A percentile compares a stretch with the other conserved stretches of the same genome.
Evolutionary conservation across 345 rosid genomes (phyloP).

Genomic region (Boechera stricta): DNA sequence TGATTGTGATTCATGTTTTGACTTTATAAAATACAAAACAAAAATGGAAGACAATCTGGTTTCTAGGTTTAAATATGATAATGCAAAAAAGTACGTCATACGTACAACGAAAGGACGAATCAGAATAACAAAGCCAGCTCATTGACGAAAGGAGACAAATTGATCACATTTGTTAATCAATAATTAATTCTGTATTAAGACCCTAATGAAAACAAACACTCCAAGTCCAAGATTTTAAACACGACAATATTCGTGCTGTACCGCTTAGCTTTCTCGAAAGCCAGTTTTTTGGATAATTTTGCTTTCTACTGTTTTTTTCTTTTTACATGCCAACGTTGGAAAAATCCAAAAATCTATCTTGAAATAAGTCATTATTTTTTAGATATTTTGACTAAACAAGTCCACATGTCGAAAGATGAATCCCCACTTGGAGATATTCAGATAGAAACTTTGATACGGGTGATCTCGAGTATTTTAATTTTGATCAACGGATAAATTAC

Average conservation of each 20-base stretch:
- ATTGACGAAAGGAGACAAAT: slow-evolving; percentile 31
- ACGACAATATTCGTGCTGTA: not conserved
- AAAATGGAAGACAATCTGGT: slow-evolving; percentile 37
- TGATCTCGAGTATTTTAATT: no score
- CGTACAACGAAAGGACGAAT: slow-evolving; percentile 47
- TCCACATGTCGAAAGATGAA: not conserved
- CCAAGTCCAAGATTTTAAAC: slow-evolving; percentile 11
- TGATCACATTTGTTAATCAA: slow-evolving; percentile 11
- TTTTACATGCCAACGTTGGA: not conserved
- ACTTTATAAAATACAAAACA: slow-evolving; percentile 26
- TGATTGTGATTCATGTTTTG: slow-evolving; percentile 44
- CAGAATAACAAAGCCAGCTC: slow-evolving; percentile 35
- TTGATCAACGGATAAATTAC: no score
- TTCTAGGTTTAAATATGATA: slow-evolving; percentile 27
- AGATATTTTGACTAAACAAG: not conserved
- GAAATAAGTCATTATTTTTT: not conserved
- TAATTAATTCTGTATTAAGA: slow-evolving; percentile 2
- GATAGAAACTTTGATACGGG: no score
- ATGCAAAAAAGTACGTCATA: slow-evolving; percentile 37
- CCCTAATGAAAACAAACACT: slow-evolving; percentile 8
- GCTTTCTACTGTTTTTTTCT: not conserved
- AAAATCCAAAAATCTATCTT: not conserved
- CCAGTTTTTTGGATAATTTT: slow-evolving; percentile 1
- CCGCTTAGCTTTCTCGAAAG: slow-evolving; percentile 22
- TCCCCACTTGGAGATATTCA: no score